Evolutionary conservation across 805 yeast species (phyloP).

Genomic region (Metschnikowia borealis): DNA sequence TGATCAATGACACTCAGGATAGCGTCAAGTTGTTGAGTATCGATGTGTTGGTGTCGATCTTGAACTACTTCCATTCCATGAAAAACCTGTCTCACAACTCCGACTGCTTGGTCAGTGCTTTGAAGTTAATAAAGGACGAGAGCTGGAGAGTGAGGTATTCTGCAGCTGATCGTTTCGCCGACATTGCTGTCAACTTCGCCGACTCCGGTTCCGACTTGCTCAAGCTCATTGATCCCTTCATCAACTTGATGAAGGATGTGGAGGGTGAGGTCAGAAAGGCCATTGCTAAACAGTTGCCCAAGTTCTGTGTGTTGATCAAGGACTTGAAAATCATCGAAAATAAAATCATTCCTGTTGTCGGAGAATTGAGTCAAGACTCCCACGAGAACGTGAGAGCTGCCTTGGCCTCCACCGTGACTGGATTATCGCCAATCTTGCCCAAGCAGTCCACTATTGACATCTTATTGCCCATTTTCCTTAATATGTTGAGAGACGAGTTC

Average conservation of each 20-base stretch:
- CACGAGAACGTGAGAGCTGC: slow-evolving; percentile 93
- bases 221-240: slow-evolving; percentile 66
- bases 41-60: slow-evolving; percentile 80
- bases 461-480: slow-evolving; percentile 80
- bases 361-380: slow-evolving; percentile 80
- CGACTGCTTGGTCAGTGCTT: slow-evolving; percentile 60
- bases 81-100: slow-evolving; percentile 56
- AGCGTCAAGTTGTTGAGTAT: slow-evolving; percentile 88
- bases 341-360: slow-evolving; percentile 78
- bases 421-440: slow-evolving; percentile 79
- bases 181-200: slow-evolving; percentile 62
- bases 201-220: slow-evolving; percentile 51
- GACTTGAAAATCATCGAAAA: slow-evolving; percentile 49
- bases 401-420: slow-evolving; percentile 82
- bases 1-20: slow-evolving; percentile 86
- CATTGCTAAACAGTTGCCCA: slow-evolving; percentile 85
- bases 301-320: slow-evolving; percentile 52
- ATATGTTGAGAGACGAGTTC: slow-evolving; percentile 93
- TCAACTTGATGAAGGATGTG: slow-evolving; percentile 77
- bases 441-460: slow-evolving; percentile 79
- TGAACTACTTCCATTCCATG: slow-evolving; percentile 59
- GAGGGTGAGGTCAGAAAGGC: slow-evolving; percentile 97
- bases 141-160: slow-evolving; percentile 98
- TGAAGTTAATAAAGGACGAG: slow-evolving; percentile 76
- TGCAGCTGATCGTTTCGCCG: slow-evolving; percentile 91